These are phyloP conservation scores for Thermothielavioides terrestris DNA, from an alignment of 495 filamentous ascomycete genomes.

Conservation along the genomic window DNA sequence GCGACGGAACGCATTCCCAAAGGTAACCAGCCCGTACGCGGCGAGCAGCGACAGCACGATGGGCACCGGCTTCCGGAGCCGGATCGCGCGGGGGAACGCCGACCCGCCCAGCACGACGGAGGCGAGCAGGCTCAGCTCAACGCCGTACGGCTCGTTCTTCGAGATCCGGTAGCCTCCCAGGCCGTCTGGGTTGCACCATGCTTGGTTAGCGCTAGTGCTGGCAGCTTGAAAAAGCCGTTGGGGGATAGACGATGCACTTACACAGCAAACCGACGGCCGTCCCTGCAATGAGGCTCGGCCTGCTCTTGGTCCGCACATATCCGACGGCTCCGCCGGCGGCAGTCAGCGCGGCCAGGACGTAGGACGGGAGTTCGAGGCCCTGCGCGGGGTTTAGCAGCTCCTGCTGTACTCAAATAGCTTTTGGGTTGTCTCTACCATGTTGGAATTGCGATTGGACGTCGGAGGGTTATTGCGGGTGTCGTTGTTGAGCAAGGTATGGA, in stretches of 20 bases:
- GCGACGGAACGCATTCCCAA: constrained; percentile 47
- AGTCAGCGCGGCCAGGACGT: constrained; percentile 71
- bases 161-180: constrained; percentile 63
- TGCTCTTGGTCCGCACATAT: constrained; percentile 68
- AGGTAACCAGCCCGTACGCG: constrained; percentile 49
- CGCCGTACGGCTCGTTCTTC: constrained; percentile 56
- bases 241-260: constrained; percentile 19
- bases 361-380: constrained; percentile 44
- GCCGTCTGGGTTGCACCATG: constrained; percentile 35
- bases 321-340: constrained; percentile 80
- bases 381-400: constrained; percentile 1
- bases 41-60: constrained; percentile 59
- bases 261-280: constrained; percentile 62
- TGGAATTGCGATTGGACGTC: not conserved
- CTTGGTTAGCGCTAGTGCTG: not conserved
- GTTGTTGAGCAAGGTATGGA: not conserved
- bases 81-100: constrained; percentile 75
- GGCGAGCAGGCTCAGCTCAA: constrained; percentile 70
- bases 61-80: constrained; percentile 69
- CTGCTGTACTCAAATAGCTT: not conserved
- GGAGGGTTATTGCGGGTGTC: not conserved
- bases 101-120: constrained; percentile 72
- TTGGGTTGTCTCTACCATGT: constrained; percentile 6
- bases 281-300: constrained; percentile 79
- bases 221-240: not conserved